phyloP scores from a whole-genome alignment of 2,329 filamentous ascomycete genomes.

The Diaporthe australafricana region DNA sequence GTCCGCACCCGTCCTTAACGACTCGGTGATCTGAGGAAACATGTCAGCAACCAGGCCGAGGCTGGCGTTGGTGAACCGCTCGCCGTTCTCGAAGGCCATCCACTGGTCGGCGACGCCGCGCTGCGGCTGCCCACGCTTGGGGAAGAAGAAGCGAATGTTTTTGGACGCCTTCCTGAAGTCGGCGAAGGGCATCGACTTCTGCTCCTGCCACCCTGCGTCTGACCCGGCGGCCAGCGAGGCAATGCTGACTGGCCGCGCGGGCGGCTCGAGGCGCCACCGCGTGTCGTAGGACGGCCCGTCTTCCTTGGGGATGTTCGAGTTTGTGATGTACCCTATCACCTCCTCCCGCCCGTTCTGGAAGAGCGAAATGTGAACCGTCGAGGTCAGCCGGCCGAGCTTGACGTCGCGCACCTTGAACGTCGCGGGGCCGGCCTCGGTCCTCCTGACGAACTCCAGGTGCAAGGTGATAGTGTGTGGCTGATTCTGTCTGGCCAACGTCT shows the following conservation, averaged over 20 bases:
- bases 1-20: not conserved
- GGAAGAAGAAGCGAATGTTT: slow-evolving; percentile 49
- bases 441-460: slow-evolving; percentile 55
- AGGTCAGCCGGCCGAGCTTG: slow-evolving; percentile 50
- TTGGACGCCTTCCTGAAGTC: slow-evolving; percentile 43
- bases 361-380: slow-evolving; percentile 53
- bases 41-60: slow-evolving; percentile 67
- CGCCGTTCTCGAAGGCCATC: slow-evolving; percentile 70
- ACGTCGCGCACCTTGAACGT: slow-evolving; percentile 53
- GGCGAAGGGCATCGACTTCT: slow-evolving; percentile 21
- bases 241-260: not conserved
- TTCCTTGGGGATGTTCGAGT: slow-evolving; percentile 42
- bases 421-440: slow-evolving; percentile 52
- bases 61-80: slow-evolving; percentile 72
- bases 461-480: slow-evolving; percentile 54
- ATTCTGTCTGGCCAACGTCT: slow-evolving; percentile 35
- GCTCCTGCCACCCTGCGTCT: slow-evolving; percentile 14
- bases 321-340: slow-evolving; percentile 54
- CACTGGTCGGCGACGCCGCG: slow-evolving; percentile 70
- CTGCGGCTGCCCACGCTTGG: slow-evolving; percentile 35
- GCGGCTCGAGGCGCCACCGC: slow-evolving; percentile 11
- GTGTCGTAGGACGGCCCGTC: slow-evolving; percentile 12
- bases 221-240: slow-evolving; percentile 1
- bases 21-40: slow-evolving; percentile 27
- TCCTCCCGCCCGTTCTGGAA: slow-evolving; percentile 51